Percentiles rank a stretch among this genome's conserved stretches.
These are phyloP conservation scores for Eremothecium cymbalariae DNA, from an alignment of 1,139 yeast species.

Conservation along the genomic window DNA sequence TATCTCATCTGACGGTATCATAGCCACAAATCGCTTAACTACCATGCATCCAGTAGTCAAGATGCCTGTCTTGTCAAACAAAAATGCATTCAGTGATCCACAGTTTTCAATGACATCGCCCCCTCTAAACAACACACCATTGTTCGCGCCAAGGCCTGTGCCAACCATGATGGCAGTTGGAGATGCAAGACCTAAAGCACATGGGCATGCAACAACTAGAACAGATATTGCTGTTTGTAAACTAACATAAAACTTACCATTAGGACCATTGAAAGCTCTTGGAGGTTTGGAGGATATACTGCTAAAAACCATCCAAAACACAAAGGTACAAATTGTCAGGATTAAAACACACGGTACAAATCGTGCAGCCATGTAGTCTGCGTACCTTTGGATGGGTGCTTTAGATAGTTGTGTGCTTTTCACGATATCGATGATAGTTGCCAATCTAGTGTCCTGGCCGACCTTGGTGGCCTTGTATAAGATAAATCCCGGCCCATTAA, in stretches of 20 bases:
- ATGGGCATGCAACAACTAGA: constrained; percentile 89
- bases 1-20: constrained; percentile 9
- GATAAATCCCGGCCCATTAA: constrained; percentile 70
- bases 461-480: constrained; percentile 60
- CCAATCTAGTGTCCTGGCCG: constrained; percentile 78
- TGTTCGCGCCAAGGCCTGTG: constrained; percentile 86
- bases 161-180: constrained; percentile 99
- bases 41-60: constrained; percentile 79
- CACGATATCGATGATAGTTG: constrained; percentile 78
- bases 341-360: constrained; percentile 73
- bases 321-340: constrained; percentile 57
- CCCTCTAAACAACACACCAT: constrained; percentile 89
- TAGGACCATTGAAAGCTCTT: constrained; percentile 43
- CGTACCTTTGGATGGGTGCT: constrained; percentile 86
- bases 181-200: constrained; percentile 67
- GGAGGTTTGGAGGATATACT: constrained; percentile 43
- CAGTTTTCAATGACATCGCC: constrained; percentile 83
- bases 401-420: constrained; percentile 81
- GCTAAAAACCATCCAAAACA: constrained; percentile 52
- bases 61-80: constrained; percentile 96
- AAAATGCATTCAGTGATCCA: constrained; percentile 52
- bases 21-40: constrained; percentile 34
- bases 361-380: constrained; percentile 75
- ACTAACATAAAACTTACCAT: constrained; percentile 61
- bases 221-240: constrained; percentile 85